Conservation (phyloP, 345 rosid species). For the Kandelia obovata region DNA sequence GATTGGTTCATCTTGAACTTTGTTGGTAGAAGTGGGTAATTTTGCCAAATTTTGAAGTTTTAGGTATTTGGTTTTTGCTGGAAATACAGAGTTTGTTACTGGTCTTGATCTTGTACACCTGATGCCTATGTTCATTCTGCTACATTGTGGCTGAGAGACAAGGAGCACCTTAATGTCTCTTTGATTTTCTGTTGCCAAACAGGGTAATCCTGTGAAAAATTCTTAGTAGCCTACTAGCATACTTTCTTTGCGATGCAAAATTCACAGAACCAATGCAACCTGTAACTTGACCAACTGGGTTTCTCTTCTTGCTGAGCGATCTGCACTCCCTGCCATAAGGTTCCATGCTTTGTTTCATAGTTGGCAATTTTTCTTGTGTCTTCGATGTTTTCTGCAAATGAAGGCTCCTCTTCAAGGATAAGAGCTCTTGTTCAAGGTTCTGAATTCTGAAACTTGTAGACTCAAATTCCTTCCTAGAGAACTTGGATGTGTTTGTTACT, state of each 20-base stretch:
- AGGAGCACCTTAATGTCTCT: constrained; percentile 31
- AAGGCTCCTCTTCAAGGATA: constrained; percentile 50
- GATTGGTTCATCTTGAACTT: background rate
- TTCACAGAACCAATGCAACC: constrained; percentile 55
- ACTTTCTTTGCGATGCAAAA: constrained; percentile 55
- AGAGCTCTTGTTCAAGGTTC: constrained; percentile 61
- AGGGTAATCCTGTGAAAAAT: constrained; percentile 35
- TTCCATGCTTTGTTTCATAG: constrained; percentile 27
- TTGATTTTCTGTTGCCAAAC: constrained; percentile 47
- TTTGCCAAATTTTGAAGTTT: background rate
- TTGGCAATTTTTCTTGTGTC: constrained; percentile 30
- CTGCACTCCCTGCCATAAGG: constrained; percentile 32
- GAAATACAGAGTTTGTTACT: constrained; percentile 6
- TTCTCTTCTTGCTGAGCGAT: constrained; percentile 50
- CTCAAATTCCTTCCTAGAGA: constrained; percentile 44
- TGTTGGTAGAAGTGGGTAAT: background rate
- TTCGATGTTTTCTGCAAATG: constrained; percentile 36
- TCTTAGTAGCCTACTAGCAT: constrained; percentile 40
- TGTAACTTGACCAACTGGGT: constrained; percentile 45
- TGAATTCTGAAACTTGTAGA: constrained; percentile 78
- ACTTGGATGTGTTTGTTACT: constrained; percentile 30
- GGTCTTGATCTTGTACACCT: constrained; percentile 14
- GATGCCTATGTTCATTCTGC: background rate
- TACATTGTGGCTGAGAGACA: constrained; percentile 20
- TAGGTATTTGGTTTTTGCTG: background rate